Evolutionary conservation across 768 basidiomycete genomes (phyloP).

Genomic region (Calocera viscosa): DNA sequence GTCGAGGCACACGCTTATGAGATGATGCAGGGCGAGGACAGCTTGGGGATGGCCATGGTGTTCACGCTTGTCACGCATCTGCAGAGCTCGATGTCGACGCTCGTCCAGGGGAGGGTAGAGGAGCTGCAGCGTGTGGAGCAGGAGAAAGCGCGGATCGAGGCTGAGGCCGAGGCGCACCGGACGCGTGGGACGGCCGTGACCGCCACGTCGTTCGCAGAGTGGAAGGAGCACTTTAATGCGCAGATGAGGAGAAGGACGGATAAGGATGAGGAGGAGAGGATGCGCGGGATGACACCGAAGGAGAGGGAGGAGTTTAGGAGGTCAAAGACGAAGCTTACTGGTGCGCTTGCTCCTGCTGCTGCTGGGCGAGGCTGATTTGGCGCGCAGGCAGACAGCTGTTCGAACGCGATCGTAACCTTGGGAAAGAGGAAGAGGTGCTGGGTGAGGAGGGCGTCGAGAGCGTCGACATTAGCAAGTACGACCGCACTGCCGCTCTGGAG

Average conservation of each 20-base stretch:
- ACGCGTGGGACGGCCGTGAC: constrained; percentile 92
- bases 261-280: constrained; percentile 64
- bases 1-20: not conserved
- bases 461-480: constrained; percentile 83
- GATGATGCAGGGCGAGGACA: constrained; percentile 56
- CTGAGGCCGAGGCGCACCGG: constrained; percentile 82
- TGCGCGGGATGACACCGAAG: constrained; percentile 57
- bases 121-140: constrained; percentile 45
- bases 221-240: constrained; percentile 69
- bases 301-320: constrained; percentile 78
- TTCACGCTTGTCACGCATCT: constrained; percentile 84
- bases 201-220: constrained; percentile 58
- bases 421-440: constrained; percentile 59
- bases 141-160: constrained; percentile 60
- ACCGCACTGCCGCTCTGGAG: constrained; percentile 42
- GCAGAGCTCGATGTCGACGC: constrained; percentile 55
- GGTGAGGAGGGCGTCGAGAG: constrained; percentile 74
- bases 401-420: constrained; percentile 62
- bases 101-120: constrained; percentile 51
- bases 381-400: constrained; percentile 81
- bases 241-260: constrained; percentile 47
- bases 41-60: constrained; percentile 93
- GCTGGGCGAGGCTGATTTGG: not conserved
- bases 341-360: constrained; percentile 33
- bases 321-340: constrained; percentile 47